Evolutionary conservation across 2,329 filamentous ascomycete genomes (phyloP).

Genomic region (Delphinella strobiligena): DNA sequence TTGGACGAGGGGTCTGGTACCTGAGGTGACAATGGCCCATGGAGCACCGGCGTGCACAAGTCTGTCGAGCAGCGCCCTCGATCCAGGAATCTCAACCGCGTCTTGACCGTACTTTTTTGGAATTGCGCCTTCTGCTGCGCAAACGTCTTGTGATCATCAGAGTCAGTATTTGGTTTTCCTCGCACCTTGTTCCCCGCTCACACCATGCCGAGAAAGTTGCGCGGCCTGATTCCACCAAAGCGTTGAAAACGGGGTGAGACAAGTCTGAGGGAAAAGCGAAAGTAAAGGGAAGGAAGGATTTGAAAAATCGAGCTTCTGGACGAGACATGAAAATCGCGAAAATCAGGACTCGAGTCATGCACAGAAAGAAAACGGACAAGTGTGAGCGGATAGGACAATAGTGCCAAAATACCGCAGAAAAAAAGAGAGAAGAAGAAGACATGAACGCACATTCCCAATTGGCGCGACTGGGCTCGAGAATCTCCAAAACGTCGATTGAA

Average conservation of each 20-base stretch:
- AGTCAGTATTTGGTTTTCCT: background rate
- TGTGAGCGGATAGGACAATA: too few species aligned
- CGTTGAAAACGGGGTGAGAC: background rate
- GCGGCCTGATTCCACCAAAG: too few species aligned
- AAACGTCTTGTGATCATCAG: constrained; percentile 49
- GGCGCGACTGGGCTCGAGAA: constrained; percentile 72
- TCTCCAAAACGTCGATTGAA: constrained; percentile 71
- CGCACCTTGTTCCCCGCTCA: background rate
- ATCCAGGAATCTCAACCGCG: constrained; percentile 77
- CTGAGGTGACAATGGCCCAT: constrained; percentile 67
- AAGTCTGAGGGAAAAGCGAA: too few species aligned
- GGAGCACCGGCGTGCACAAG: constrained; percentile 49
- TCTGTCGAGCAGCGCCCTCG: constrained; percentile 42
- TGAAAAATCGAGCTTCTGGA: too few species aligned
- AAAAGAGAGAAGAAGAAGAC: constrained; percentile 2
- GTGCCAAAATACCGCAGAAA: background rate
- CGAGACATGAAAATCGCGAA: too few species aligned
- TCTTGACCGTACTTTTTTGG: constrained; percentile 65
- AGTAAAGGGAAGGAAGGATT: too few species aligned
- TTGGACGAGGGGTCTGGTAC: constrained; percentile 34
- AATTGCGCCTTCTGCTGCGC: constrained; percentile 63
- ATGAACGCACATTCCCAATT: constrained; percentile 82
- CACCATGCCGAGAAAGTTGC: too few species aligned
- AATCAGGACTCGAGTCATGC: too few species aligned
- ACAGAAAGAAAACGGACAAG: too few species aligned